These are phyloP conservation scores for Corchorus capsularis DNA, from an alignment of 345 rosid genomes.

Conservation along the genomic window DNA sequence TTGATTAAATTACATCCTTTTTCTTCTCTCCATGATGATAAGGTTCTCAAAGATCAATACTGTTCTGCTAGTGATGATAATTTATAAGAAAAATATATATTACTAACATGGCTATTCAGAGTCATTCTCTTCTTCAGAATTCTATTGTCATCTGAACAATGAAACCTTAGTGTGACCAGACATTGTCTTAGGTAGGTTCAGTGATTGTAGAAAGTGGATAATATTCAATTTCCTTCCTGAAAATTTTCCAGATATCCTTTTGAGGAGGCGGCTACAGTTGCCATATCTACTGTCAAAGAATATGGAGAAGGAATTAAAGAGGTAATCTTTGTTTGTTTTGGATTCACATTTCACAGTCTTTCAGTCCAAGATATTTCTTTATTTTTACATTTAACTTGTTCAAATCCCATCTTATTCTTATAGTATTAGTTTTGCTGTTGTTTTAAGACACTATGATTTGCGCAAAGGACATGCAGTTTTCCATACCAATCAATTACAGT, in stretches of 20 bases:
- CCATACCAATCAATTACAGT: not conserved
- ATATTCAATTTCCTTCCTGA: not conserved
- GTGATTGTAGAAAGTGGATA: not conserved
- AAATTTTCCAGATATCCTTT: conserved; percentile 62
- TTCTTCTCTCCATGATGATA: too few relatives aligned
- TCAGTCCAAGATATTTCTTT: not conserved
- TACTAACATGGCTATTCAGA: too few relatives aligned
- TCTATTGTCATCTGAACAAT: not conserved
- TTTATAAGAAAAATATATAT: too few relatives aligned
- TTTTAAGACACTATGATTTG: not conserved
- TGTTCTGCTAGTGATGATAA: too few relatives aligned
- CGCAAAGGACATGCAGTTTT: not conserved
- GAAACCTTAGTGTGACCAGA: not conserved
- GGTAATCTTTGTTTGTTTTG: conserved; percentile 41
- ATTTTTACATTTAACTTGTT: not conserved
- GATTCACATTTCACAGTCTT: not conserved
- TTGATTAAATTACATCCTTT: too few relatives aligned
- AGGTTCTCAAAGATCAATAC: too few relatives aligned
- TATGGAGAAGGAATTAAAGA: conserved; percentile 70
- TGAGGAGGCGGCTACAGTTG: conserved; percentile 77
- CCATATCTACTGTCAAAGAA: conserved; percentile 75
- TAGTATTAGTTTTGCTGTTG: not conserved
- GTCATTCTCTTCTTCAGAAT: not conserved
- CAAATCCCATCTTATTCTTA: not conserved
- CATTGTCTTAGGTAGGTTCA: not conserved